These are phyloP conservation scores for Aspergillus affinis DNA, from an alignment of 495 filamentous ascomycete species.

Conservation along the genomic window DNA sequence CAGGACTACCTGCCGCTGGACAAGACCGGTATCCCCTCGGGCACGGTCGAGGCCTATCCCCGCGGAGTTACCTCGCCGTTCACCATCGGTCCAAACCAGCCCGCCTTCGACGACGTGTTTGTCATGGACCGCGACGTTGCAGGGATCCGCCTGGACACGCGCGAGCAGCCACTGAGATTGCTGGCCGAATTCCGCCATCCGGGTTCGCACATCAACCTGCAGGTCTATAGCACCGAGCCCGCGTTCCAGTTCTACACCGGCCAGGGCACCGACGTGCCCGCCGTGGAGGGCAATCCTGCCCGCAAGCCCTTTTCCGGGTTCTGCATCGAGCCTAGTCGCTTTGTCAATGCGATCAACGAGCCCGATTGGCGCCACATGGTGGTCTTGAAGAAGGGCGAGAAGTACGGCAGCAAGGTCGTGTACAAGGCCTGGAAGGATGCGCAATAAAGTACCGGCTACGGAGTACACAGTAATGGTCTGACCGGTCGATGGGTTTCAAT, in stretches of 20 bases:
- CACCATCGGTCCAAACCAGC: slow-evolving; percentile 61
- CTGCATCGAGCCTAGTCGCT: slow-evolving; percentile 88
- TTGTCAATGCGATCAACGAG: slow-evolving; percentile 82
- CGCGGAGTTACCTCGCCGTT: slow-evolving; percentile 59
- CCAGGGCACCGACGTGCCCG: slow-evolving; percentile 75
- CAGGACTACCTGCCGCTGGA: slow-evolving; percentile 74
- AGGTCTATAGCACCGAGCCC: slow-evolving; percentile 85
- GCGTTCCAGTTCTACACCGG: slow-evolving; percentile 97
- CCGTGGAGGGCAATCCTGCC: slow-evolving; percentile 61
- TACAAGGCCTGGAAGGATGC: slow-evolving; percentile 76
- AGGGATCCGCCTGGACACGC: slow-evolving; percentile 75
- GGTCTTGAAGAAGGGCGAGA: slow-evolving; percentile 73
- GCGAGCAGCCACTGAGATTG: slow-evolving; percentile 57
- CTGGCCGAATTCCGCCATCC: slow-evolving; percentile 71
- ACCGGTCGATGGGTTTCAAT: background rate
- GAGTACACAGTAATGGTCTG: background rate
- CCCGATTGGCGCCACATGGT: slow-evolving; percentile 76
- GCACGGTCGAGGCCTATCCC: slow-evolving; percentile 50
- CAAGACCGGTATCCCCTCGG: slow-evolving; percentile 62
- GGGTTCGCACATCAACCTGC: slow-evolving; percentile 69
- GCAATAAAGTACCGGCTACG: slow-evolving; percentile 3
- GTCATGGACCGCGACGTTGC: slow-evolving; percentile 63
- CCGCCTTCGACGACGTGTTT: slow-evolving; percentile 90
- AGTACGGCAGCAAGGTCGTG: slow-evolving; percentile 73
- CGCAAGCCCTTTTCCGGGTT: slow-evolving; percentile 70